Evolutionary conservation across 306 rosid genomes (phyloP).

Genomic region (Castanea crenata): DNA sequence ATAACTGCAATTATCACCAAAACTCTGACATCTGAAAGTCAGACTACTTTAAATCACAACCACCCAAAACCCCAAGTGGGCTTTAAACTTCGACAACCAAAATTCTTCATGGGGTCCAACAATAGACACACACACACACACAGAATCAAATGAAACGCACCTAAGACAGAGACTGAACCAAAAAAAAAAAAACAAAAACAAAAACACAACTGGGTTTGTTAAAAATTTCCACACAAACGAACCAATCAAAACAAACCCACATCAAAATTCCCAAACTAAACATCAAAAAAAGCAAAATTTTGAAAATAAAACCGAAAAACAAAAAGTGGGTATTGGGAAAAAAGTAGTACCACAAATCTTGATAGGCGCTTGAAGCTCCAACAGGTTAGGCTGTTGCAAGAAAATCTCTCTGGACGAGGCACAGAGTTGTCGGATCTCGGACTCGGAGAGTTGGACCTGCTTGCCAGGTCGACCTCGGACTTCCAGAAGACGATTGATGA

Average conservation of each 20-base stretch:
- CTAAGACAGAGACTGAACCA: neutral
- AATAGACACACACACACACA: neutral
- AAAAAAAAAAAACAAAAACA: neutral
- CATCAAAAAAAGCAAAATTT: neutral
- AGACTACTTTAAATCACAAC: conserved; percentile 1
- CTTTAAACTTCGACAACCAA: neutral
- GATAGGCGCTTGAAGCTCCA: conserved; percentile 90
- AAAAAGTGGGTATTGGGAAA: neutral
- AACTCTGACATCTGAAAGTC: neutral
- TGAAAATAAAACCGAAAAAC: neutral
- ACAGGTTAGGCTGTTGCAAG: conserved; percentile 75
- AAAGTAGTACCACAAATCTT: conserved; percentile 75
- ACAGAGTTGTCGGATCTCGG: conserved; percentile 95
- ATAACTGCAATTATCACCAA: neutral
- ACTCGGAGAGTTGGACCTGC: conserved; percentile 89
- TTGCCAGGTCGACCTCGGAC: conserved; percentile 82
- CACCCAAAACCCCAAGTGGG: neutral
- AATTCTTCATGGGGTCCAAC: neutral
- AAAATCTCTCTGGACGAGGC: conserved; percentile 63
- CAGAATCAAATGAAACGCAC: neutral
- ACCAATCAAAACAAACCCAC: neutral
- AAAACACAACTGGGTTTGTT: neutral
- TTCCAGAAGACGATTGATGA: conserved; percentile 76
- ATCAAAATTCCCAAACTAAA: neutral
- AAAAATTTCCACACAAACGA: neutral